These are phyloP conservation scores for Daucus carota DNA, from an alignment of 129 eudicot genomes.

Conservation along the genomic window DH1_v3.0 NC_030385.2:873001-873500, in stretches of 20 bases:
- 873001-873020: slow-evolving; percentile 25
- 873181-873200: slow-evolving; percentile 65
- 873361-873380: slow-evolving; percentile 71
- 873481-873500: slow-evolving; percentile 99
- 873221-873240: slow-evolving; percentile 23
- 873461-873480: neutral
- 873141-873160: slow-evolving; percentile 63
- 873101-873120: neutral
- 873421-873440: neutral
- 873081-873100: neutral
- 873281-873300: neutral
- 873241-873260: neutral
- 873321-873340: slow-evolving; percentile 61
- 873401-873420: neutral
- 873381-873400: slow-evolving; percentile 38
- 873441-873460: neutral
- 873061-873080: neutral
- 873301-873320: slow-evolving; percentile 11
- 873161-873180: slow-evolving; percentile 40
- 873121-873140: slow-evolving; percentile 42
- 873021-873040: neutral
- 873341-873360: slow-evolving; percentile 55
- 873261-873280: neutral
- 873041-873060: neutral
- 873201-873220: slow-evolving; percentile 52